A percentile compares a stretch with the other conserved stretches of the same genome.
These are phyloP conservation scores for Aspergillus incahuasiensis DNA, from an alignment of 495 filamentous ascomycete species.

Conservation along the genomic window DNA sequence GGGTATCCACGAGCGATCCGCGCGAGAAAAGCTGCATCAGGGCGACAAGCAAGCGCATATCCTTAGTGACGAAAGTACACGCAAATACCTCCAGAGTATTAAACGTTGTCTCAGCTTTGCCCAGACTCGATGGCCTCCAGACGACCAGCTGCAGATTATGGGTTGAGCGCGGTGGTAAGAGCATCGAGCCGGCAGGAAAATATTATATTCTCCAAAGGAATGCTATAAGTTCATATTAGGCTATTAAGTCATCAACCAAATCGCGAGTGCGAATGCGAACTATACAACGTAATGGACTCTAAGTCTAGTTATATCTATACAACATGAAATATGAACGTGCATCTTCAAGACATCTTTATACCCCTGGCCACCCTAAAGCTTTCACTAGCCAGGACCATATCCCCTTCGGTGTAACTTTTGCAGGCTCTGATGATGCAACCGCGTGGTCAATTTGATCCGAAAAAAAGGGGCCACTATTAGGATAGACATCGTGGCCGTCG, in stretches of 20 bases:
- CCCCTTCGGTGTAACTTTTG: constrained; percentile 2
- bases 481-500: constrained; percentile 37
- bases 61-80: constrained; percentile 90
- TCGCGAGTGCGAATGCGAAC: not conserved
- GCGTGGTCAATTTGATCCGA: not conserved
- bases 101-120: constrained; percentile 96
- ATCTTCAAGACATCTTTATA: constrained; percentile 4
- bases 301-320: constrained; percentile 10
- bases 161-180: constrained; percentile 48
- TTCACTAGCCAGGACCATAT: constrained; percentile 10
- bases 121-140: constrained; percentile 92
- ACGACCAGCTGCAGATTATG: constrained; percentile 92
- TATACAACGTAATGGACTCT: constrained; percentile 5
- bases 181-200: not conserved
- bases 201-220: not conserved
- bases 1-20: constrained; percentile 94
- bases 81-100: constrained; percentile 96
- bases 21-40: constrained; percentile 90
- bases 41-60: constrained; percentile 88
- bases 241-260: not conserved
- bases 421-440: constrained; percentile 1
- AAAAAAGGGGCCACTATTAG: not conserved
- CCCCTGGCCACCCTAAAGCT: constrained; percentile 6
- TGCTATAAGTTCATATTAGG: not conserved
- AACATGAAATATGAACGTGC: not conserved